These are phyloP conservation scores for Fusarium agapanthi DNA, from an alignment of 2,329 filamentous ascomycete species.

Conservation along the genomic window DNA sequence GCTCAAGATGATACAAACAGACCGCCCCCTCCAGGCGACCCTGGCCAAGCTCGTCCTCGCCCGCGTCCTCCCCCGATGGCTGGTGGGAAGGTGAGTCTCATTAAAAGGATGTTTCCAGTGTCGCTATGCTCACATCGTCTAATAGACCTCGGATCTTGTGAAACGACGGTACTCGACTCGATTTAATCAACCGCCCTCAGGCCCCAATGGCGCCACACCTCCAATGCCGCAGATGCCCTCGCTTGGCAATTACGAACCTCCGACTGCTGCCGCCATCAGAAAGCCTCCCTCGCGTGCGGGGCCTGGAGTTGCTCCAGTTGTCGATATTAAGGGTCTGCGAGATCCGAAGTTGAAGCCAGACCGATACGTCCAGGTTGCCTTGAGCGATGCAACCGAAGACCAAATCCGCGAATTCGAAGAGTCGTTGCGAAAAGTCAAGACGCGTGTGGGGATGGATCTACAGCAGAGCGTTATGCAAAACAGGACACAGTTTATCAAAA, in stretches of 20 bases:
- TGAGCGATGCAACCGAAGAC: slow-evolving; percentile 86
- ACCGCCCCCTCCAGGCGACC: slow-evolving; percentile 37
- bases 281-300: slow-evolving; percentile 61
- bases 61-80: slow-evolving; percentile 59
- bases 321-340: slow-evolving; percentile 80
- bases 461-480: slow-evolving; percentile 98
- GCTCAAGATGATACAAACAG: slow-evolving; percentile 57
- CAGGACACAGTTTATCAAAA: slow-evolving; percentile 97
- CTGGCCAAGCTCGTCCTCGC: slow-evolving; percentile 50
- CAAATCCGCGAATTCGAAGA: slow-evolving; percentile 86
- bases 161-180: slow-evolving; percentile 94
- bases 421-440: slow-evolving; percentile 78
- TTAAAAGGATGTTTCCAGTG: slow-evolving; percentile 1
- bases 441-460: slow-evolving; percentile 80
- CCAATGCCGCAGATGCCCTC: slow-evolving; percentile 75
- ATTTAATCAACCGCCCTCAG: slow-evolving; percentile 79
- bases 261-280: slow-evolving; percentile 48
- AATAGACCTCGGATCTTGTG: slow-evolving; percentile 80
- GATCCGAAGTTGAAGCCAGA: slow-evolving; percentile 84
- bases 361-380: slow-evolving; percentile 76
- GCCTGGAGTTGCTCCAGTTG: slow-evolving; percentile 64
- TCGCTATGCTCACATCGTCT: slow-evolving; percentile 28
- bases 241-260: slow-evolving; percentile 65
- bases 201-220: slow-evolving; percentile 74
- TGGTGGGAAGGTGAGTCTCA: slow-evolving; percentile 62